These are phyloP conservation scores for Senna siamea DNA, from an alignment of 306 rosid species.

Conservation along the genomic window DNA sequence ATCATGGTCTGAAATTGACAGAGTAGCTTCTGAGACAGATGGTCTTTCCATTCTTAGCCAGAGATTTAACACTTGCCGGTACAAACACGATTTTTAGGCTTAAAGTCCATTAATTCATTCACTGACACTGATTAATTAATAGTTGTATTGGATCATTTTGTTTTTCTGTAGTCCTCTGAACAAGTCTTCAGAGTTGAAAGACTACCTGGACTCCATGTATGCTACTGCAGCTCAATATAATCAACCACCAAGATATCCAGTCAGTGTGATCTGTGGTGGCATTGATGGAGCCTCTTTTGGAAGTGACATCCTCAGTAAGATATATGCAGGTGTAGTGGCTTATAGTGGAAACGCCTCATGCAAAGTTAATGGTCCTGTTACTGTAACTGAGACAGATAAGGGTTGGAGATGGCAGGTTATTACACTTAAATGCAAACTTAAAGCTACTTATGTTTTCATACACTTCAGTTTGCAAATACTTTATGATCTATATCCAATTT, in stretches of 20 bases:
- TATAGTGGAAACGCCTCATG: slow-evolving; percentile 51
- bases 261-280: slow-evolving; percentile 57
- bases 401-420: slow-evolving; percentile 95
- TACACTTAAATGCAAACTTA: too few species aligned
- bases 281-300: slow-evolving; percentile 58
- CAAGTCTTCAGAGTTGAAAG: slow-evolving; percentile 42
- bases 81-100: slow-evolving; percentile 49
- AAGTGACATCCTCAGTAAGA: slow-evolving; percentile 47
- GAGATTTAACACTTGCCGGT: slow-evolving; percentile 62
- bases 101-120: not conserved
- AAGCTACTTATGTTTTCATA: not conserved
- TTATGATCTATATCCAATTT: not conserved
- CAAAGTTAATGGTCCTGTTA: slow-evolving; percentile 45
- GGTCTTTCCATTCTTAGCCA: slow-evolving; percentile 64
- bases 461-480: slow-evolving; percentile 51
- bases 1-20: slow-evolving; percentile 68
- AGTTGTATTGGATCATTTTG: not conserved
- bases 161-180: slow-evolving; percentile 50
- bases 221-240: slow-evolving; percentile 64
- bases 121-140: too few species aligned
- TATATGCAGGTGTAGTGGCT: slow-evolving; percentile 68
- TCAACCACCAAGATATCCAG: slow-evolving; percentile 62
- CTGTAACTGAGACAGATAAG: slow-evolving; percentile 41
- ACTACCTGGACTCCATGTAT: slow-evolving; percentile 41
- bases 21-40: slow-evolving; percentile 41